These are phyloP conservation scores for Suillus brevipes DNA, from an alignment of 768 basidiomycete genomes.

Conservation along the genomic window DNA sequence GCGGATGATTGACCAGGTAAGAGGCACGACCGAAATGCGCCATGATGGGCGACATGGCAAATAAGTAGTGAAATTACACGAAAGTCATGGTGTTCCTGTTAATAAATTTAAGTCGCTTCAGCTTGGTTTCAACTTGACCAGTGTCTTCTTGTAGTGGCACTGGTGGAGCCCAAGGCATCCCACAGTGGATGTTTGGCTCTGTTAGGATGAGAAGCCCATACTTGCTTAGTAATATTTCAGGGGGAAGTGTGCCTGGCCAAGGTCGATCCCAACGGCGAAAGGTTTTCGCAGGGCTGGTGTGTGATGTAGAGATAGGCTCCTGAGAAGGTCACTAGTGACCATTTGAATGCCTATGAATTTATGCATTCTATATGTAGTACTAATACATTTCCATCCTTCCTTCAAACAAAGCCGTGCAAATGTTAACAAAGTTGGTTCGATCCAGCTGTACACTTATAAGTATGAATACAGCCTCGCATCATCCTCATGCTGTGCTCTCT, in stretches of 20 bases:
- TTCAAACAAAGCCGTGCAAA: not conserved
- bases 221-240: not conserved
- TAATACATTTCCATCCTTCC: not conserved
- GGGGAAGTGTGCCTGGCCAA: no score
- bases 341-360: not conserved
- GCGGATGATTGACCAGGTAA: constrained; percentile 1
- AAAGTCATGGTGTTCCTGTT: constrained; percentile 19
- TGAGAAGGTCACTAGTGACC: not conserved
- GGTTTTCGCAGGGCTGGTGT: not conserved
- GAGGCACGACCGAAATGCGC: constrained; percentile 12
- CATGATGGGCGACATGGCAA: constrained; percentile 14
- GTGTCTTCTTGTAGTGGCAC: constrained; percentile 5
- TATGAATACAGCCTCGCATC: not conserved
- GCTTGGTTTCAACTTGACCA: not conserved
- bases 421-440: not conserved
- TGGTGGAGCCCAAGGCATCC: not conserved
- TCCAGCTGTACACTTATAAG: not conserved
- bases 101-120: not conserved
- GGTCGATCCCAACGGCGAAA: not conserved
- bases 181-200: constrained; percentile 20
- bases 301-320: not conserved
- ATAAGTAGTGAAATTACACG: constrained; percentile 17
- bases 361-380: not conserved
- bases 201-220: constrained; percentile 12
- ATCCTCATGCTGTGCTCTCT: not conserved